Evolutionary conservation across 768 basidiomycete genomes (phyloP).

Genomic region (Coprinopsis sp.): DNA sequence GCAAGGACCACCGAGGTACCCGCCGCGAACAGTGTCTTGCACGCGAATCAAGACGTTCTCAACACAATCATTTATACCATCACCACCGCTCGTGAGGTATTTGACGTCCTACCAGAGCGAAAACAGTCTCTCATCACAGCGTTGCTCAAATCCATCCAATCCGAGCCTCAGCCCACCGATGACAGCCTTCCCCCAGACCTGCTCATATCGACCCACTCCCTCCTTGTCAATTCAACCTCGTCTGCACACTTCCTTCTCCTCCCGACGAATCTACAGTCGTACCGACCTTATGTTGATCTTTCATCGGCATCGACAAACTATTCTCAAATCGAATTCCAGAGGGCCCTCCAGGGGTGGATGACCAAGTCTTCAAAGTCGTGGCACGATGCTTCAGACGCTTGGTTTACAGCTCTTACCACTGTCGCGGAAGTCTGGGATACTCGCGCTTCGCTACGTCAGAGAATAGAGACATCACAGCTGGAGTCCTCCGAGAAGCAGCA

Average conservation of each 20-base stretch:
- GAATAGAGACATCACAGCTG: constrained; percentile 43
- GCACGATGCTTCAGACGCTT: constrained; percentile 40
- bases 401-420: constrained; percentile 55
- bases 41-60: constrained; percentile 47
- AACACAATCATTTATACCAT: constrained; percentile 58
- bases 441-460: constrained; percentile 46
- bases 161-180: constrained; percentile 31
- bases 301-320: constrained; percentile 53
- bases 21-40: constrained; percentile 47
- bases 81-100: constrained; percentile 51
- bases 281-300: constrained; percentile 82
- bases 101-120: constrained; percentile 33
- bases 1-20: constrained; percentile 14
- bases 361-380: constrained; percentile 43
- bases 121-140: constrained; percentile 38
- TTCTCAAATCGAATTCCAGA: constrained; percentile 36
- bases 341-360: constrained; percentile 64
- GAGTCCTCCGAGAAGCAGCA: constrained; percentile 40
- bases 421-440: constrained; percentile 71
- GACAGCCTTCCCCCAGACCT: constrained; percentile 43
- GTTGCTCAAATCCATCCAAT: constrained; percentile 61
- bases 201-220: constrained; percentile 57
- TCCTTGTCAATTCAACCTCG: constrained; percentile 73
- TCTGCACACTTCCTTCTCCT: constrained; percentile 79
- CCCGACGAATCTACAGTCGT: constrained; percentile 63